Evolutionary conservation across 176 grass and related monocot species (phyloP), one percentile per base, ranked within the genome.

Genomic region (Puccinellia tenuiflora): DNA sequence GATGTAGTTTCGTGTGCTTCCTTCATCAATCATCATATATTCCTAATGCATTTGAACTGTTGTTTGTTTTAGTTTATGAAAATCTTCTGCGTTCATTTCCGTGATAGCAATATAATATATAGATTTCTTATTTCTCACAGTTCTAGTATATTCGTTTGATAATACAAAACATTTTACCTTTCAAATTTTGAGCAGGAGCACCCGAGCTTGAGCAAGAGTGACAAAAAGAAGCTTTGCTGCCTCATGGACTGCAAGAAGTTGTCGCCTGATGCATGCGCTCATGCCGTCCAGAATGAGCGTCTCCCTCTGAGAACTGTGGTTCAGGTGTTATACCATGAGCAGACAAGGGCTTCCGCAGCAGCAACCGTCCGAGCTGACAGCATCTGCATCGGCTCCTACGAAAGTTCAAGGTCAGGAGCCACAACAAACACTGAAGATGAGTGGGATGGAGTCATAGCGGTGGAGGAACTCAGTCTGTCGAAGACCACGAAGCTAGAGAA

Each of bases 381-480:
- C 66, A 86, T 82, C 20, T 83, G 81, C 65, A 79, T 89, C 5
- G 85, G 89, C 48, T 99, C 96, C 52, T 96, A 99, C 26, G 93
- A 92, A 77, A 99, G 96, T 78, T 99, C 96, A 48, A 92, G 93
- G 50, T 99, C 96, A 37, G 92, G 77, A 5, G 86, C 89, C 54
- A 99, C 96, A n/a, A 99, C 96, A 4, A 89, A 90, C 83, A 94
- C 90, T n/a, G 96, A 99, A 50, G 96, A 99, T 0, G 91, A 93
- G 67, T 96, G 96, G 85, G 83, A 92, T 3, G 92, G 88, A 6
- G 87, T 85, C 54, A 89, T 79, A 48, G 81, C 62, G 0, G 87
- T 89, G 17, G 86, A 92, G 33, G 88, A 90, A 60, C 80, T 92
- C 15, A 91, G 84, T 38, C 57, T 78, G 22, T 61, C 79, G 26